A percentile compares a stretch with the other conserved stretches of the same genome.
phyloP scores from a whole-genome alignment of 345 rosid species.

The Melaleuca alternifolia region DNA sequence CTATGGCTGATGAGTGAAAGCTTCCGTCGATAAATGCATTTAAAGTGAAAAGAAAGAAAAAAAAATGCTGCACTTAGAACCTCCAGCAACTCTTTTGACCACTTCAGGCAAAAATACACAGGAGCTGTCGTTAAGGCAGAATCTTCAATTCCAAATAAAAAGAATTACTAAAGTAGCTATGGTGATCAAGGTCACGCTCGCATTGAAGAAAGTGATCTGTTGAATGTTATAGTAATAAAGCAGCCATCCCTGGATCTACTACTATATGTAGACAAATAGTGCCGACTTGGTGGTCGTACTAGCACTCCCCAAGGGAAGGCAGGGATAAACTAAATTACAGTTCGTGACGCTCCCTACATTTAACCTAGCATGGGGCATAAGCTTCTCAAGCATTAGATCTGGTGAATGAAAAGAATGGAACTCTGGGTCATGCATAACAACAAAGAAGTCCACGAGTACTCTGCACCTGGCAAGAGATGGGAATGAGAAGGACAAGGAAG shows the following conservation, averaged over 20 bases:
- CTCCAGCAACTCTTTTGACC: neutral
- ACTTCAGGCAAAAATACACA: neutral
- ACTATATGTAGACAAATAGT: neutral
- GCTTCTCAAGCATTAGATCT: neutral
- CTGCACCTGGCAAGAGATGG: neutral
- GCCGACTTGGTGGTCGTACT: neutral
- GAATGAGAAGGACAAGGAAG: neutral
- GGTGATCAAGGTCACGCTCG: neutral
- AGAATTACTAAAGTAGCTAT: neutral
- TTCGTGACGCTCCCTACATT: neutral
- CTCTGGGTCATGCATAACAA: neutral
- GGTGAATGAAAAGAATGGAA: neutral
- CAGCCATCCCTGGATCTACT: neutral
- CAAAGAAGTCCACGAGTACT: neutral
- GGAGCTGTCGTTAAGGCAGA: neutral
- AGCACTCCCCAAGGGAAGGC: neutral
- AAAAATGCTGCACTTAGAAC: neutral
- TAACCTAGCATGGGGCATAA: neutral
- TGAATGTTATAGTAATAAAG: neutral
- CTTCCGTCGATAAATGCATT: neutral
- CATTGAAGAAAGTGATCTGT: neutral
- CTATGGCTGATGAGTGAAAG: neutral
- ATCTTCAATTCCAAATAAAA: neutral
- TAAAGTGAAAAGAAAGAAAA: neutral
- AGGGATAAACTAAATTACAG: neutral